These are phyloP conservation scores for Leccinellum albellum DNA, from an alignment of 768 basidiomycete genomes.

Conservation along the genomic window DNA sequence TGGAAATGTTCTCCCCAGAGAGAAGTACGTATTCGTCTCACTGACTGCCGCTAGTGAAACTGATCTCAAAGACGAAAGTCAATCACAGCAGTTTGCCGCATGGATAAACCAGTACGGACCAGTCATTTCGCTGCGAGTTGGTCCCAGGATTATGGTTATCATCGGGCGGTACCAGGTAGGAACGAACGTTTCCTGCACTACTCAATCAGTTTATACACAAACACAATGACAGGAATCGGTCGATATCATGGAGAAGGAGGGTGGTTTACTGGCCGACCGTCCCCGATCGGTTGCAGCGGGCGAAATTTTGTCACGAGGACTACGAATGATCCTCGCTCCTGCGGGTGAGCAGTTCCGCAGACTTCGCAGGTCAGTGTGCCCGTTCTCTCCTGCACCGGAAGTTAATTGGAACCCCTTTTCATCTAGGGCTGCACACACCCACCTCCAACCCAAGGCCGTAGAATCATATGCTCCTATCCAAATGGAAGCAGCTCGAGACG, in stretches of 20 bases:
- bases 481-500: slow-evolving; percentile 33
- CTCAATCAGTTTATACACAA: neutral
- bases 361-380: slow-evolving; percentile 46
- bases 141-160: slow-evolving; percentile 33
- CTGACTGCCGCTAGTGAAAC: neutral
- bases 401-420: neutral
- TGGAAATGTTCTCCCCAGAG: slow-evolving; percentile 25
- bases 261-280: slow-evolving; percentile 52
- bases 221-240: slow-evolving; percentile 45
- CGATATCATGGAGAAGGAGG: slow-evolving; percentile 66
- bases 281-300: slow-evolving; percentile 56
- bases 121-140: slow-evolving; percentile 53
- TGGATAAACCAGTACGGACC: slow-evolving; percentile 62
- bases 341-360: slow-evolving; percentile 59
- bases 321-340: slow-evolving; percentile 52
- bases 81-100: slow-evolving; percentile 46
- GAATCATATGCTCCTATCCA: slow-evolving; percentile 48
- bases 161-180: slow-evolving; percentile 37
- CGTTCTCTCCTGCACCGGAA: neutral
- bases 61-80: slow-evolving; percentile 7
- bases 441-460: slow-evolving; percentile 52
- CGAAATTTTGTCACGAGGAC: slow-evolving; percentile 55
- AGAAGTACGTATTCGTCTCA: slow-evolving; percentile 18
- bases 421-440: slow-evolving; percentile 52
- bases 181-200: neutral